A percentile compares a stretch with the other conserved stretches of the same genome.
Conservation (phyloP, 495 filamentous ascomycete species). For the Parachaetomium inaequale region DNA sequence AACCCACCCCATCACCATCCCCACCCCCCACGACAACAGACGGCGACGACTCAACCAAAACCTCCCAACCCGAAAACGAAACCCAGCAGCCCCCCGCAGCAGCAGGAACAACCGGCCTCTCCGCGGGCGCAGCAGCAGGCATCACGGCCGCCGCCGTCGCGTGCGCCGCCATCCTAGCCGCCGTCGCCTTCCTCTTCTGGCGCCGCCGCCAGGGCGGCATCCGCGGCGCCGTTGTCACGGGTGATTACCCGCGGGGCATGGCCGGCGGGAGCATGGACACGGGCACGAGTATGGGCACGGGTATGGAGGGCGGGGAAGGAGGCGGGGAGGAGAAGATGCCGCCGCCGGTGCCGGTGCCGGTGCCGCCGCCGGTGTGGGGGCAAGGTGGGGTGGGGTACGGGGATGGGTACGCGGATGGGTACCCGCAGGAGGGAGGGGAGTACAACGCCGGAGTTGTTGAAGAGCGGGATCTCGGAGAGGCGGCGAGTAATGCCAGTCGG, state of each 20-base stretch:
- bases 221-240: slow-evolving; percentile 25
- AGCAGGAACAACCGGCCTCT: slow-evolving; percentile 10
- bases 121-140: slow-evolving; percentile 25
- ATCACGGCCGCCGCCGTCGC: slow-evolving; percentile 24
- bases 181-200: slow-evolving; percentile 20
- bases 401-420: background rate
- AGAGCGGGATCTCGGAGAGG: background rate
- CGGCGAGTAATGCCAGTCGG: background rate
- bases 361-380: background rate
- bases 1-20: background rate
- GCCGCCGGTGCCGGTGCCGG: background rate
- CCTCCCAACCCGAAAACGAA: background rate
- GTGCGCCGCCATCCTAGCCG: slow-evolving; percentile 8
- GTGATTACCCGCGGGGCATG: slow-evolving; percentile 22
- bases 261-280: background rate
- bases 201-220: slow-evolving; percentile 19
- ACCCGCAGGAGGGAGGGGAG: background rate
- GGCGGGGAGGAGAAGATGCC: background rate
- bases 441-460: background rate
- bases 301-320: background rate
- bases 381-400: background rate
- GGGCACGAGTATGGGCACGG: background rate
- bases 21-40: background rate
- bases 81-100: background rate
- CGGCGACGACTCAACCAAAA: background rate